A percentile compares a stretch with the other conserved stretches of the same genome.
phyloP scores from a whole-genome alignment of 192 early-diverging fungal species.

The Kickxella alabastrina region DNA sequence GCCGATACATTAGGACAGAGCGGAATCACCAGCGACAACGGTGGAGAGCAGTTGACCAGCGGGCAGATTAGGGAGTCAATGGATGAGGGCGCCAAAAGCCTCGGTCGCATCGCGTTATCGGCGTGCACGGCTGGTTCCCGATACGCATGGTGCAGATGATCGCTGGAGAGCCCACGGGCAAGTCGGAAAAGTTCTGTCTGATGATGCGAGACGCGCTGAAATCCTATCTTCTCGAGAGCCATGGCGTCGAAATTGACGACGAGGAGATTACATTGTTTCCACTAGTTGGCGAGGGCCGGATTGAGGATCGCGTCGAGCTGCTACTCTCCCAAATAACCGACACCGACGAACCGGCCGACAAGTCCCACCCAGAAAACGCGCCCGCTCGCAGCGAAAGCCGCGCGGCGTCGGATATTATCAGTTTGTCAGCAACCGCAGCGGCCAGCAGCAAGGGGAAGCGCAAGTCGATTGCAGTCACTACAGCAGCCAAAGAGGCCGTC shows the following conservation, averaged over 20 bases:
- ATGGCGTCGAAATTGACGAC: conserved; percentile 44
- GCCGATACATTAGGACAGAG: conserved; percentile 34
- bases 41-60: neutral
- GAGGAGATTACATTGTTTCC: conserved; percentile 71
- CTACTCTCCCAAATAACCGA: conserved; percentile 71
- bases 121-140: conserved; percentile 92
- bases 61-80: conserved; percentile 20
- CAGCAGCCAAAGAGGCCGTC: conserved; percentile 1
- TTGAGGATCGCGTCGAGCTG: conserved; percentile 81
- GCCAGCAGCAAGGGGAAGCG: conserved; percentile 10
- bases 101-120: conserved; percentile 66
- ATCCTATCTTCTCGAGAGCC: conserved; percentile 54
- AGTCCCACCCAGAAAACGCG: neutral
- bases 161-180: conserved; percentile 92
- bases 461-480: neutral
- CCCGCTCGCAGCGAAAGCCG: conserved; percentile 4
- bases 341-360: neutral
- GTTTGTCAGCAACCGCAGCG: neutral
- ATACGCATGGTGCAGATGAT: conserved; percentile 67
- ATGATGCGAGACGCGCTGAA: conserved; percentile 74
- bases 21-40: neutral
- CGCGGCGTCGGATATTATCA: neutral
- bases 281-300: conserved; percentile 86
- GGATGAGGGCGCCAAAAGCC: conserved; percentile 13
- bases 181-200: conserved; percentile 81